Evolutionary conservation across 306 rosid genomes (phyloP), one percentile per base, ranked within the genome.

Genomic region (Citrullus amarus): DNA sequence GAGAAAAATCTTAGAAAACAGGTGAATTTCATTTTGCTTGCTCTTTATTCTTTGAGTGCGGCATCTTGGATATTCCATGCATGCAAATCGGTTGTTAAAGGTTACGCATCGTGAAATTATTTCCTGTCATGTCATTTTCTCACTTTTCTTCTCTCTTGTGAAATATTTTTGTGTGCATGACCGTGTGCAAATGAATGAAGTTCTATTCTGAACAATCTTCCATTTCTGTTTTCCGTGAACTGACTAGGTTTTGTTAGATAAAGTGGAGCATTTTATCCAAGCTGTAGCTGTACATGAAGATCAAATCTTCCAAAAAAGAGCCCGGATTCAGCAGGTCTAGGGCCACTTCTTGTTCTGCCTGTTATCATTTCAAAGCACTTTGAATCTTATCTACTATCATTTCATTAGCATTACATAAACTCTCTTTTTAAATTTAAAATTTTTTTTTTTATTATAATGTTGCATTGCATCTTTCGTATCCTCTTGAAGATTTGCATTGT

Each of bases 271-370:
- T 84, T 95, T 92, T 83, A 83, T 88, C 78, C 96, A 92, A 83
- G 78, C 96, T 58, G 89, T 92, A 80, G 90, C 98, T 71, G 88
- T 88, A 70, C 75, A 88, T 81, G 98, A 95, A 85, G 91, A 86
- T 62, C 97, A 92, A 84, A 95, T 95, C 65, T 95, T 95, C 85
- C 97, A 91, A 85, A 95, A 95, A 81, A 90, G 98, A 82, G 86
- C 82, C 82, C 88, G 98, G 79, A 87, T 92, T 80, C 98, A 92
- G 88, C 96, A 86, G 98, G 98, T 95, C 79, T 77, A 68, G 38
- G 66, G 70, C 78, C 58, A 80, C 76, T 22, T 78, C 79, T 54
- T 67, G 55, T 70, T 44, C 53, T 72, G 48, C 32, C 17, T 67
- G 54, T 41, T 68, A 68, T 20, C 4, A 43, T 68, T 36, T 39